These are phyloP conservation scores for Pulicaria dysenterica DNA, from an alignment of 129 eudicot genomes.

Conservation along the genomic window DNA sequence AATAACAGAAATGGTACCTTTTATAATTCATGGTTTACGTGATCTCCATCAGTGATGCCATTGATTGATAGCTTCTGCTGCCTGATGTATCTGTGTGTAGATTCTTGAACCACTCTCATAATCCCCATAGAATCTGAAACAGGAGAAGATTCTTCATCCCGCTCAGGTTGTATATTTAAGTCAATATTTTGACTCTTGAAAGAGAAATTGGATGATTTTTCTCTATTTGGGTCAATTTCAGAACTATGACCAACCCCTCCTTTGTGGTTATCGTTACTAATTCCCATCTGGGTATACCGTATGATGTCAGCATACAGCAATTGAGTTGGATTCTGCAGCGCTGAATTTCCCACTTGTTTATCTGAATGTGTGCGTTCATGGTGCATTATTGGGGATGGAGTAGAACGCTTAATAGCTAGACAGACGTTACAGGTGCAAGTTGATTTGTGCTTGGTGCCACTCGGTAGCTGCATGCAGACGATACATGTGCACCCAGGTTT, in stretches of 20 bases:
- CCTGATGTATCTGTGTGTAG: conserved; percentile 36
- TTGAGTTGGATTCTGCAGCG: conserved; percentile 26
- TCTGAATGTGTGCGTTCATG: conserved; percentile 42
- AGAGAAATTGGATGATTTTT: conserved; percentile 36
- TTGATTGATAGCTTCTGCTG: conserved; percentile 37
- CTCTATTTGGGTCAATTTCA: conserved; percentile 35
- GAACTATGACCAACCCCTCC: conserved; percentile 14
- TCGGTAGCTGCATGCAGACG: conserved; percentile 67
- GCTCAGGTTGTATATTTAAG: conserved; percentile 70
- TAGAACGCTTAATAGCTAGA: conserved; percentile 45
- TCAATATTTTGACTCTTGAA: conserved; percentile 63
- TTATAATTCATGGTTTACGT: conserved; percentile 16
- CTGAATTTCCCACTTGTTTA: conserved; percentile 41
- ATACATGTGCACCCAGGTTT: conserved; percentile 72
- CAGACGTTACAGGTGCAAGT: conserved; percentile 61
- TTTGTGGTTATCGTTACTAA: conserved; percentile 25
- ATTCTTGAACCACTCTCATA: conserved; percentile 36
- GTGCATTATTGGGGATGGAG: conserved; percentile 40
- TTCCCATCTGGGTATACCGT: conserved; percentile 18
- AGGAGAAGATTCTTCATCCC: conserved; percentile 65
- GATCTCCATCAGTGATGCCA: conserved; percentile 27
- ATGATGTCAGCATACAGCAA: conserved; percentile 31
- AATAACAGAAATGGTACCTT: conserved; percentile 11
- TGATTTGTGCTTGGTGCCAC: conserved; percentile 57
- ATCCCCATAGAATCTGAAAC: conserved; percentile 46